These are phyloP conservation scores for Beta vulgaris DNA, from an alignment of 148 eudicot species.

Conservation along the genomic window DNA sequence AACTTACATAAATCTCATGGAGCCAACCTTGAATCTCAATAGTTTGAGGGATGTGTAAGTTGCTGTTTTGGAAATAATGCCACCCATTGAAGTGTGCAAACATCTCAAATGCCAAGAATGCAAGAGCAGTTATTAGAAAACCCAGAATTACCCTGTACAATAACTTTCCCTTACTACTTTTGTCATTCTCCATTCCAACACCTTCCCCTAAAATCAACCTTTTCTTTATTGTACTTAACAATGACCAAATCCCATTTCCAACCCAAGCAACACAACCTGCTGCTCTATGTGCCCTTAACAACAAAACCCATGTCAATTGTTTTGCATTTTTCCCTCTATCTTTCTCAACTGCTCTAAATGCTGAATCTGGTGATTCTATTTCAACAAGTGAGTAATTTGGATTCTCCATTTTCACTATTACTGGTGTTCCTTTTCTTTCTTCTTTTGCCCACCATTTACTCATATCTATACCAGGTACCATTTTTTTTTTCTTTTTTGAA, in stretches of 20 bases:
- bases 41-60: conserved; percentile 36
- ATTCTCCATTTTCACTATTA: conserved; percentile 55
- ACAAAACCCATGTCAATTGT: conserved; percentile 58
- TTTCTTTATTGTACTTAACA: conserved; percentile 41
- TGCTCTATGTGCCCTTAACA: conserved; percentile 54
- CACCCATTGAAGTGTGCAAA: conserved; percentile 52
- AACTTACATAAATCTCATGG: conserved; percentile 37
- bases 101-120: conserved; percentile 44
- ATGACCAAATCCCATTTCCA: conserved; percentile 44
- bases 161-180: conserved; percentile 33
- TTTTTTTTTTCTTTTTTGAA: not conserved
- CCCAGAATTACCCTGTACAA: conserved; percentile 46
- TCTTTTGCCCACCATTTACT: conserved; percentile 48
- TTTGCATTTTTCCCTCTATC: conserved; percentile 50
- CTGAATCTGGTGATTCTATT: conserved; percentile 44
- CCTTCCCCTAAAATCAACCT: conserved; percentile 44
- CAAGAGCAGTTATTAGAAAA: conserved; percentile 40
- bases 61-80: conserved; percentile 38
- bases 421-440: conserved; percentile 49
- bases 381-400: conserved; percentile 47
- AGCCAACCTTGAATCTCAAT: conserved; percentile 44
- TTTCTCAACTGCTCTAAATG: conserved; percentile 39
- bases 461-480: conserved; percentile 32
- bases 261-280: conserved; percentile 55
- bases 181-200: conserved; percentile 45